Conservation (phyloP, 148 eudicot genomes). For the Polygonum aviculare region DNA sequence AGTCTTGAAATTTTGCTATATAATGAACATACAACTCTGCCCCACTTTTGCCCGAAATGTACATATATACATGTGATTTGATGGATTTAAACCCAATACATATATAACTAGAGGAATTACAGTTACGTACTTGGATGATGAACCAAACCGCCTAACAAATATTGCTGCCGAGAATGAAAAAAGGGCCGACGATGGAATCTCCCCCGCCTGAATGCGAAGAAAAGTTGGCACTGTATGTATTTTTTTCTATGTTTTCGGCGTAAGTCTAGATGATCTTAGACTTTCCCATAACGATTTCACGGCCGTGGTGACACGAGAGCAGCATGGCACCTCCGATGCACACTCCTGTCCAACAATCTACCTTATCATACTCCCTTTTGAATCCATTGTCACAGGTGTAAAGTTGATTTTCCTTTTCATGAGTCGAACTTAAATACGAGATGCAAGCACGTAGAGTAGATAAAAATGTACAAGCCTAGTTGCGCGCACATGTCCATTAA, state of each 20-base stretch:
- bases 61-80: neutral
- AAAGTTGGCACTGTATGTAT: neutral
- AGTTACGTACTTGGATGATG: conserved; percentile 57
- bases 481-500: no score
- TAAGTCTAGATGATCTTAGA: conserved; percentile 43
- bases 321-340: conserved; percentile 84
- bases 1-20: no score
- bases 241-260: conserved; percentile 9
- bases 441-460: no score
- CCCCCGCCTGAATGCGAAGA: conserved; percentile 5
- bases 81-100: no score
- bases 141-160: conserved; percentile 72
- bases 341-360: conserved; percentile 29
- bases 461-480: no score
- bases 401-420: no score
- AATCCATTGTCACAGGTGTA: no score
- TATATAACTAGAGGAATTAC: no score
- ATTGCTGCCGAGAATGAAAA: conserved; percentile 52
- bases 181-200: conserved; percentile 38
- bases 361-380: no score
- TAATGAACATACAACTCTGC: conserved; percentile 13
- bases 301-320: conserved; percentile 70
- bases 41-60: conserved; percentile 53
- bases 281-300: conserved; percentile 18
- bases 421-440: no score